Percentiles rank a stretch among this genome's conserved stretches.
Conservation (phyloP, 1,284 basidiomycete species). For the Puccinia hordei region DNA sequence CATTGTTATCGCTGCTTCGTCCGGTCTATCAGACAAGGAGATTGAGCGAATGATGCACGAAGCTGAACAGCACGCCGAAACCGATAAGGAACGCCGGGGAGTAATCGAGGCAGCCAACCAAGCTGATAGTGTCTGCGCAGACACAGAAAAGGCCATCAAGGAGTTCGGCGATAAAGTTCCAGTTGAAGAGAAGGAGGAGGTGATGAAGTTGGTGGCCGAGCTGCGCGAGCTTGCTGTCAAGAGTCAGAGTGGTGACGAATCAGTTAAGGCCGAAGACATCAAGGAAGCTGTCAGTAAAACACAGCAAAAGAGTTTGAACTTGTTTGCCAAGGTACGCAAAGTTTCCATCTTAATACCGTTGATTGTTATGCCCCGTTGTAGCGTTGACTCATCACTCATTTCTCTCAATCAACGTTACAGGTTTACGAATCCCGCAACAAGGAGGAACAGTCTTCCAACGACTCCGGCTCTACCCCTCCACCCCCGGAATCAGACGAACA, state of each 20-base stretch:
- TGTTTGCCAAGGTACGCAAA: conserved; percentile 82
- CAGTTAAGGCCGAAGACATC: conserved; percentile 80
- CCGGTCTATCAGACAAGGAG: conserved; percentile 91
- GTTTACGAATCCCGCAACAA: conserved; percentile 89
- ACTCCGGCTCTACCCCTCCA: conserved; percentile 59
- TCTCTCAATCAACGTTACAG: conserved; percentile 54
- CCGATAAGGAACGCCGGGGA: conserved; percentile 73
- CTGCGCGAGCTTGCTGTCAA: conserved; percentile 88
- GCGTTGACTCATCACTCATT: not conserved
- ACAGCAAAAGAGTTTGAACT: conserved; percentile 91
- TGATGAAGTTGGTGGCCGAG: conserved; percentile 79
- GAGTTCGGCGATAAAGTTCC: conserved; percentile 98
- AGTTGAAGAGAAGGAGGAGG: conserved; percentile 87
- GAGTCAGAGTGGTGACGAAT: conserved; percentile 82
- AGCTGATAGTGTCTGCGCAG: conserved; percentile 88
- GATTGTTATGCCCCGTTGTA: not conserved
- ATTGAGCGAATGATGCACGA: conserved; percentile 97
- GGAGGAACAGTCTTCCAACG: conserved; percentile 62
- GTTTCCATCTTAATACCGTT: not conserved
- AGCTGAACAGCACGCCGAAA: conserved; percentile 69
- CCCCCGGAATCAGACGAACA: conserved; percentile 56
- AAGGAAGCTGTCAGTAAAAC: conserved; percentile 91
- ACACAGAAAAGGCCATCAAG: conserved; percentile 94
- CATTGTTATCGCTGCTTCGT: conserved; percentile 88
- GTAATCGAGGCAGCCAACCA: conserved; percentile 97